Percentiles rank a stretch among this genome's conserved stretches.
phyloP scores from a whole-genome alignment of 441 rosid genomes.

The Pelargonium citronellum region DNA sequence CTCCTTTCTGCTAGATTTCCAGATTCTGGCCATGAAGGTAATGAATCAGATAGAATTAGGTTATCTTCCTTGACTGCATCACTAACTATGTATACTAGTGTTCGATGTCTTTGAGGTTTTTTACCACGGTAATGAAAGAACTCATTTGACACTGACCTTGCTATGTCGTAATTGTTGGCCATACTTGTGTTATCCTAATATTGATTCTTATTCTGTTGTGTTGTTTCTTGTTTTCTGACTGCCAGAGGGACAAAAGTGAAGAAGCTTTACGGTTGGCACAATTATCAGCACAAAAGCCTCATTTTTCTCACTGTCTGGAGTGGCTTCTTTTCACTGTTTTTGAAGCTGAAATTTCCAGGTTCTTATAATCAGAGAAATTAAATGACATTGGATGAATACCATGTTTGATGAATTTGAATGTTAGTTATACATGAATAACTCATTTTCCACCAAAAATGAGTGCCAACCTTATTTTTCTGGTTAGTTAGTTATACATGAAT shows the following conservation, averaged over 20 bases:
- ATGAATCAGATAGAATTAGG: conserved; percentile 5
- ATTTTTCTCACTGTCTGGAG: conserved; percentile 92
- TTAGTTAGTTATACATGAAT: too few relatives aligned
- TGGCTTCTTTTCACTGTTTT: conserved; percentile 98
- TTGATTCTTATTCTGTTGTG: conserved; percentile 13
- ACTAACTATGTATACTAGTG: background rate
- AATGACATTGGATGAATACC: background rate
- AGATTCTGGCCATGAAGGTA: conserved; percentile 11
- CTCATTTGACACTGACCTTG: background rate
- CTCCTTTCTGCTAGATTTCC: background rate
- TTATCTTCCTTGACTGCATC: conserved; percentile 9
- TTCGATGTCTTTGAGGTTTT: background rate
- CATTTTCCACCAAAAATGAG: too few relatives aligned
- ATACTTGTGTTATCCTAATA: conserved; percentile 12
- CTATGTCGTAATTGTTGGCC: background rate
- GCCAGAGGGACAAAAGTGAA: conserved; percentile 83
- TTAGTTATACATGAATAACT: background rate
- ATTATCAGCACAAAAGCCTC: conserved; percentile 92
- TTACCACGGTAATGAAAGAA: conserved; percentile 1
- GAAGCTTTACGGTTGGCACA: conserved; percentile 90
- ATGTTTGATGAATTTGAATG: background rate
- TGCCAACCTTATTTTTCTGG: too few relatives aligned
- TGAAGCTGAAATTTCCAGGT: conserved; percentile 95
- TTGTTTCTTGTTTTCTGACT: conserved; percentile 17
- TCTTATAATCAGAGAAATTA: conserved; percentile 20